phyloP scores from a whole-genome alignment of 2,329 filamentous ascomycete genomes.

The Pseudogymnoascus sp. region DNA sequence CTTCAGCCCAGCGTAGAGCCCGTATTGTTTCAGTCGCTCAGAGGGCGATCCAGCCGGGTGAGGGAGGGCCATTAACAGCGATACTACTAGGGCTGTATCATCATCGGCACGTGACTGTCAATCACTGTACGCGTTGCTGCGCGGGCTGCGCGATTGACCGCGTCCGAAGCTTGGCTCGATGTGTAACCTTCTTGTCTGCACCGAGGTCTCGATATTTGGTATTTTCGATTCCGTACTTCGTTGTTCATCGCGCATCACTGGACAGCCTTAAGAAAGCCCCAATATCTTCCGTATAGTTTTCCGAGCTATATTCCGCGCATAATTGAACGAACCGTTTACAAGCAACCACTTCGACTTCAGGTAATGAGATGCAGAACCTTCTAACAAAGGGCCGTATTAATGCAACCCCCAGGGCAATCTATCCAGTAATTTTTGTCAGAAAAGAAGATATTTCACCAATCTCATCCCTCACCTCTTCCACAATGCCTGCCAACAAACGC shows the following conservation, averaged over 20 bases:
- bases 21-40: background rate
- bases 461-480: background rate
- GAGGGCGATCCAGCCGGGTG: background rate
- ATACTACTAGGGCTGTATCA: background rate
- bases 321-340: background rate
- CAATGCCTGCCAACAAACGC: conserved; percentile 3
- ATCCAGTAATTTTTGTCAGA: background rate
- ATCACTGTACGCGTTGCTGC: background rate
- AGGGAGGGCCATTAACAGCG: background rate
- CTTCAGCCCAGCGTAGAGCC: background rate
- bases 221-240: background rate
- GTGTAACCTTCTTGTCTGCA: conserved; percentile 3
- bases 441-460: background rate
- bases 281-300: background rate
- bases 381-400: background rate
- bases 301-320: background rate
- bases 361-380: background rate
- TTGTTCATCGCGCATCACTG: background rate
- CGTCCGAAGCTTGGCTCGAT: background rate
- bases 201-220: background rate
- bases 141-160: background rate
- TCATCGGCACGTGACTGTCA: background rate
- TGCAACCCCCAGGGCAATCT: background rate
- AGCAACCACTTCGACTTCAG: background rate
- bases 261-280: background rate